phyloP scores from a whole-genome alignment of 2,329 filamentous ascomycete species.

The Colletotrichum tabaci region DNA sequence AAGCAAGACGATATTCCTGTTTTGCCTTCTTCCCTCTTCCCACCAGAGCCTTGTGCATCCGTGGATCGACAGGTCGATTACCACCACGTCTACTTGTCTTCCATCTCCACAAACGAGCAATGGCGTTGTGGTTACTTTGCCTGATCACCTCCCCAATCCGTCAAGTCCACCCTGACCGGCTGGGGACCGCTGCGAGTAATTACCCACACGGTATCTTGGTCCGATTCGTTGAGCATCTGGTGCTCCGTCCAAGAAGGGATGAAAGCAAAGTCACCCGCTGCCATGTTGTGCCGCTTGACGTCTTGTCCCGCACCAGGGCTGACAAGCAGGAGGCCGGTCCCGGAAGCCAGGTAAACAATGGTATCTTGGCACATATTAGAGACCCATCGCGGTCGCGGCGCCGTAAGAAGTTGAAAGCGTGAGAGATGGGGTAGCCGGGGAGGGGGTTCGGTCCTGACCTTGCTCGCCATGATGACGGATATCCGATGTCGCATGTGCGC shows the following conservation, averaged over 20 bases:
- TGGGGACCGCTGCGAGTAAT: slow-evolving; percentile 73
- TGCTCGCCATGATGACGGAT: slow-evolving; percentile 81
- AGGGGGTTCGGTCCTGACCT: slow-evolving; percentile 57
- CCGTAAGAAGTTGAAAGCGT: background rate
- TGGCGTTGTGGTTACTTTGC: slow-evolving; percentile 44
- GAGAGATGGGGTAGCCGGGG: slow-evolving; percentile 9
- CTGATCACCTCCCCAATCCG: slow-evolving; percentile 72
- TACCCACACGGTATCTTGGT: slow-evolving; percentile 74
- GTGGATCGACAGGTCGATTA: background rate
- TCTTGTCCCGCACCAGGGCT: slow-evolving; percentile 67
- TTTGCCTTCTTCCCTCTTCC: background rate
- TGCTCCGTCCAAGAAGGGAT: slow-evolving; percentile 80
- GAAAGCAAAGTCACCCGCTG: slow-evolving; percentile 77
- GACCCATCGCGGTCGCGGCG: slow-evolving; percentile 1
- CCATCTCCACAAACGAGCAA: slow-evolving; percentile 11
- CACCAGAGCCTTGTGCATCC: background rate
- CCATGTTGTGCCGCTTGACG: slow-evolving; percentile 69
- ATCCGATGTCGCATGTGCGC: slow-evolving; percentile 72
- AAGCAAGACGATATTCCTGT: background rate
- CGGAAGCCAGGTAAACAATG: slow-evolving; percentile 76
- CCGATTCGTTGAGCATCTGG: slow-evolving; percentile 77
- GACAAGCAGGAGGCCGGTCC: slow-evolving; percentile 73
- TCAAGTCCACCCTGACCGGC: slow-evolving; percentile 74
- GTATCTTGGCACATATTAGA: slow-evolving; percentile 65
- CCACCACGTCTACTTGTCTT: background rate